These are phyloP conservation scores for Ehretia macrophylla DNA, from an alignment of 257 asterid genomes.

Conservation along the genomic window DNA sequence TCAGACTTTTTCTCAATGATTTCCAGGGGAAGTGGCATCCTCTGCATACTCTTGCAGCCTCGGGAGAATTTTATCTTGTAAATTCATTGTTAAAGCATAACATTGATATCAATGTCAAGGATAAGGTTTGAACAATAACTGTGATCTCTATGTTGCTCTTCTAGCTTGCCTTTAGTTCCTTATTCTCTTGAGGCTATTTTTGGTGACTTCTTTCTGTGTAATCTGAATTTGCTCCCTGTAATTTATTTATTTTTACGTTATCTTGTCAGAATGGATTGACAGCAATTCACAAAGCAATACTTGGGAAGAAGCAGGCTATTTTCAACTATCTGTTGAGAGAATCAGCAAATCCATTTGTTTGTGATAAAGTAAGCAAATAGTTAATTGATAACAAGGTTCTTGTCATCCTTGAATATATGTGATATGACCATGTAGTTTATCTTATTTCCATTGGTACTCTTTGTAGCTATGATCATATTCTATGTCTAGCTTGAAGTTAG, in stretches of 20 bases:
- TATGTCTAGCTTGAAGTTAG: too few species aligned
- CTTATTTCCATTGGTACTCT: too few species aligned
- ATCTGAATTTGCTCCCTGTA: slow-evolving; percentile 2
- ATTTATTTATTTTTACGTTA: background rate
- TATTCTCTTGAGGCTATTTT: background rate
- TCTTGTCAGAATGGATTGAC: slow-evolving; percentile 69
- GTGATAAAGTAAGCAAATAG: slow-evolving; percentile 59
- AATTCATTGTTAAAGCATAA: slow-evolving; percentile 64
- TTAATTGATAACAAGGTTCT: background rate
- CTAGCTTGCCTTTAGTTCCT: slow-evolving; percentile 7
- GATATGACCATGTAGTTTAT: background rate
- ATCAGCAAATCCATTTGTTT: slow-evolving; percentile 75
- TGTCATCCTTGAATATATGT: slow-evolving; percentile 1
- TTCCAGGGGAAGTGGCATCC: slow-evolving; percentile 92
- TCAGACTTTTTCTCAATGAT: background rate
- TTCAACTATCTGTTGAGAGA: slow-evolving; percentile 84
- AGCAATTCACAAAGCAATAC: slow-evolving; percentile 84
- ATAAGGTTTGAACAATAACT: slow-evolving; percentile 48
- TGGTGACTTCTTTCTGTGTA: slow-evolving; percentile 13
- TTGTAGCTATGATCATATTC: too few species aligned
- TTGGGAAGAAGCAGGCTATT: slow-evolving; percentile 81
- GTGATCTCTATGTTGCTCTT: slow-evolving; percentile 4
- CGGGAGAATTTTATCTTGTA: slow-evolving; percentile 79
- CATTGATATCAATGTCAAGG: slow-evolving; percentile 61
- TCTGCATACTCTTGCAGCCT: slow-evolving; percentile 80